Base-by-base conservation (phyloP, 805 yeast genomes). In the Clavispora carvajalis region DNA sequence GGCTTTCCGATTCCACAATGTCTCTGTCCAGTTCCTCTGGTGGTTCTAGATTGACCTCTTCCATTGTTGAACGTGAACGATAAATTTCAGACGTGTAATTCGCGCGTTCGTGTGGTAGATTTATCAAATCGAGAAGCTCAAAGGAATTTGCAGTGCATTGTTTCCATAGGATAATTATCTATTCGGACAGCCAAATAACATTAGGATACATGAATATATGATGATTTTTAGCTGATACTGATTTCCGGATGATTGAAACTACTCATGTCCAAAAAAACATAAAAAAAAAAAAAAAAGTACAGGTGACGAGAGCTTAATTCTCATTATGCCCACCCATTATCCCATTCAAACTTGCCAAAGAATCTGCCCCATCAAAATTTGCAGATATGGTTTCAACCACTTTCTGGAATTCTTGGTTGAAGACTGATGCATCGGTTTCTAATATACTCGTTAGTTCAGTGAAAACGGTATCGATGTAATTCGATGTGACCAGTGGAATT, bases 391-490 rank as follows among this genome's bases (percentile, higher is more conserved):
- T 17, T 7, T 43, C 36, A 22, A 50, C 43, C 12, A 50, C 54
- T 3, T 31, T 16, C 1, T 34, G 28, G 33, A 50, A 50, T 28
- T 46, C 51, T 39, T 47, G 51, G 33, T 48, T 50, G 29, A 50
- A 50, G 2, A 44, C 39, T 1, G 51, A 40, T 5, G 46, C 51
- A 1, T 45, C 46, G 7, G 23, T 28, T 22, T 18, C 21, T 33
- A 44, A 47, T 17, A 47, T 48, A 2, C 12, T 22, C 13, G 38
- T 33, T 11, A 47, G 36, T 4, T 37, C 51, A 6, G 18, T 37
- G 29, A 48, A 36, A 26, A 38, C 41, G 16, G 37, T 33, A 33
- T 39, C 45, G 25, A 48, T 43, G 26, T 38, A 37, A 36, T 37
- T 28, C 29, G 45, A 37, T 22, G 40, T 38, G 22, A 41, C 39